Conservation (phyloP, 208 protist genomes). For the Acanthamoeba lugdunensis region DNA sequence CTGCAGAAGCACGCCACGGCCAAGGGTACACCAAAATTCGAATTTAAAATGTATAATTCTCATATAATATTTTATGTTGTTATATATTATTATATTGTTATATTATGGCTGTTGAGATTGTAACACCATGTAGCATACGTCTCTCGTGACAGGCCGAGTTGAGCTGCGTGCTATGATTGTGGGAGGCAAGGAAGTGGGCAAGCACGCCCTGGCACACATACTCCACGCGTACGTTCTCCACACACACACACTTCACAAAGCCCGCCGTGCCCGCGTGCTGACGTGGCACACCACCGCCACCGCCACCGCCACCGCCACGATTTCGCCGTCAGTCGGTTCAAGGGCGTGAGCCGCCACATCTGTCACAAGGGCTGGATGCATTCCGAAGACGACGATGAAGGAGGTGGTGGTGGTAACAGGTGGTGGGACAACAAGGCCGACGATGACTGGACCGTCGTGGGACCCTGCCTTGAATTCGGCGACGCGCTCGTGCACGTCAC, state of each 20-base stretch:
- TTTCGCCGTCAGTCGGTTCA: not conserved
- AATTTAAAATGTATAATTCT: too few species aligned
- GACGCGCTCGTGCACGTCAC: not conserved
- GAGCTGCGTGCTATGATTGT: not conserved
- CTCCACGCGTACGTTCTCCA: not conserved
- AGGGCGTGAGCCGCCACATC: not conserved
- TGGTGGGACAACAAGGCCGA: not conserved
- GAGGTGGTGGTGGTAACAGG: too few species aligned
- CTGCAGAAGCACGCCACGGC: not conserved
- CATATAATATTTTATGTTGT: too few species aligned
- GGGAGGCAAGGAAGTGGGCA: not conserved
- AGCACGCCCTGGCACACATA: not conserved
- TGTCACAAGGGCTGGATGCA: not conserved
- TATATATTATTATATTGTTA: too few species aligned
- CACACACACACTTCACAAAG: too few species aligned
- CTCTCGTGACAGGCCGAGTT: not conserved
- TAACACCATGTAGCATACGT: not conserved
- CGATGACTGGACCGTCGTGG: not conserved
- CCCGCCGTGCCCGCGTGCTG: too few species aligned
- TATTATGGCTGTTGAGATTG: too few species aligned
- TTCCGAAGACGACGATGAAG: not conserved
- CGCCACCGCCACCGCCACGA: too few species aligned
- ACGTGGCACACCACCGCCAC: too few species aligned
- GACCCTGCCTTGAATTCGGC: not conserved
- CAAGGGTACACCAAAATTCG: too few species aligned